Evolutionary conservation across 2,329 filamentous ascomycete genomes (phyloP).

Genomic region (Fusarium sp.): DNA sequence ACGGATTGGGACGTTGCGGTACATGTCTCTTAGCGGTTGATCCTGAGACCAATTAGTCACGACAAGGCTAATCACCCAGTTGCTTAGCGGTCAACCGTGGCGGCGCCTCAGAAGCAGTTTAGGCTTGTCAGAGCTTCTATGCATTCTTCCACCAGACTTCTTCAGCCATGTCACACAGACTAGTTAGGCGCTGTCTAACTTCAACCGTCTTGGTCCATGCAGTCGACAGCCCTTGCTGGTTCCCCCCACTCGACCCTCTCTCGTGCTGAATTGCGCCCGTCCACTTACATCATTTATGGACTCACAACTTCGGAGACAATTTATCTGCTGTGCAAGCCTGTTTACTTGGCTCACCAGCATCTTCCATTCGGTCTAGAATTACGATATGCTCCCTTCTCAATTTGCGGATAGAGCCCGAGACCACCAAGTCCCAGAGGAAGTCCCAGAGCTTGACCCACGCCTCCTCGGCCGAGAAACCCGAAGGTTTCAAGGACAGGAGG

Average conservation of each 20-base stretch:
- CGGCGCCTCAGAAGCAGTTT: slow-evolving; percentile 22
- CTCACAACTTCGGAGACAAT: slow-evolving; percentile 30
- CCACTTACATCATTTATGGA: slow-evolving; percentile 45
- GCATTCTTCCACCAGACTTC: slow-evolving; percentile 44
- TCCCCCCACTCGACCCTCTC: slow-evolving; percentile 35
- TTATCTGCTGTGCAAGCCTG: slow-evolving; percentile 16
- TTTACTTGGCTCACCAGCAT: slow-evolving; percentile 17
- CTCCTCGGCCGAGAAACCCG: slow-evolving; percentile 6
- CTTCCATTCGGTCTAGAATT: slow-evolving; percentile 21
- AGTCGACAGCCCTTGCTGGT: slow-evolving; percentile 27
- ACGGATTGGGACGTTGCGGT: slow-evolving; percentile 5
- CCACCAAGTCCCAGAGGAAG: slow-evolving; percentile 5
- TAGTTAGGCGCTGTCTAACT: slow-evolving; percentile 14
- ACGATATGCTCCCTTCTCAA: slow-evolving; percentile 16
- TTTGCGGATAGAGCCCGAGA: slow-evolving; percentile 21
- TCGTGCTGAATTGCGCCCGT: slow-evolving; percentile 33
- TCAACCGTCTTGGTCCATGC: slow-evolving; percentile 12
- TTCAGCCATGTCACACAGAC: slow-evolving; percentile 17
- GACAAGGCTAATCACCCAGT: slow-evolving; percentile 8
- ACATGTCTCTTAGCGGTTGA: slow-evolving; percentile 18
- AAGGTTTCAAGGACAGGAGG: neutral
- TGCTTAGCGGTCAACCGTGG: slow-evolving; percentile 26
- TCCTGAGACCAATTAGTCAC: slow-evolving; percentile 13
- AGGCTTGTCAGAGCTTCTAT: slow-evolving; percentile 38
- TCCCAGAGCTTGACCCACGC: neutral